Evolutionary conservation across 2,329 filamentous ascomycete species (phyloP).

Genomic region (Penicillium hesseltinei): DNA sequence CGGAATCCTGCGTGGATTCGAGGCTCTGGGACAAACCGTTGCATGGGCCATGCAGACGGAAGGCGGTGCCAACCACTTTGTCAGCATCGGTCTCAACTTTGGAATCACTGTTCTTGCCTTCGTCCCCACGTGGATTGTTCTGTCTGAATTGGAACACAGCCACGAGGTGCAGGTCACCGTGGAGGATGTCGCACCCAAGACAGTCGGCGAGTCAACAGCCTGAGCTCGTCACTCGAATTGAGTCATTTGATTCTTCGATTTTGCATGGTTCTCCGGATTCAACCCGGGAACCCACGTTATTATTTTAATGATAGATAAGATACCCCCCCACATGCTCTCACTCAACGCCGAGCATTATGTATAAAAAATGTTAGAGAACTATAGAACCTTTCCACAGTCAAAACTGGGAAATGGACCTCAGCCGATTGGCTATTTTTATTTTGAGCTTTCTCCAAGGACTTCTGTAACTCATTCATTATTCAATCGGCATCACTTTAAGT

Average conservation of each 20-base stretch:
- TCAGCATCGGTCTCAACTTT: constrained; percentile 27
- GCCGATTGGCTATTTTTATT: neutral
- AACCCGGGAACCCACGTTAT: neutral
- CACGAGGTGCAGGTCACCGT: constrained; percentile 24
- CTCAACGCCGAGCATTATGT: constrained; percentile 12
- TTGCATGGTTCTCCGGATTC: constrained; percentile 1
- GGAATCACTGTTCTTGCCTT: constrained; percentile 24
- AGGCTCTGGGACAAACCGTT: constrained; percentile 25
- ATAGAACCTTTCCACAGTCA: neutral
- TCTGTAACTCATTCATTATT: neutral
- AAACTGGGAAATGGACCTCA: neutral
- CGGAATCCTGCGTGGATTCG: constrained; percentile 25
- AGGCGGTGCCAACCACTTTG: constrained; percentile 24
- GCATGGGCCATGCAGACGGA: constrained; percentile 29
- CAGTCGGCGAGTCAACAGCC: neutral
- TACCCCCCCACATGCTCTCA: constrained; percentile 9
- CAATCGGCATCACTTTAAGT: neutral
- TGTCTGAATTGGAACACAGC: constrained; percentile 24
- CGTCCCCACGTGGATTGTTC: constrained; percentile 25
- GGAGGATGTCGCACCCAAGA: constrained; percentile 10
- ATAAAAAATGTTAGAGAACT: constrained; percentile 3
- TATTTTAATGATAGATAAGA: constrained; percentile 7
- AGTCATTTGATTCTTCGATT: constrained; percentile 1
- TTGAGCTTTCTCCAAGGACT: neutral
- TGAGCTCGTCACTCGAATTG: constrained; percentile 1